Base-by-base conservation (phyloP, 345 rosid genomes). In the Populus ilicifolia region DNA sequence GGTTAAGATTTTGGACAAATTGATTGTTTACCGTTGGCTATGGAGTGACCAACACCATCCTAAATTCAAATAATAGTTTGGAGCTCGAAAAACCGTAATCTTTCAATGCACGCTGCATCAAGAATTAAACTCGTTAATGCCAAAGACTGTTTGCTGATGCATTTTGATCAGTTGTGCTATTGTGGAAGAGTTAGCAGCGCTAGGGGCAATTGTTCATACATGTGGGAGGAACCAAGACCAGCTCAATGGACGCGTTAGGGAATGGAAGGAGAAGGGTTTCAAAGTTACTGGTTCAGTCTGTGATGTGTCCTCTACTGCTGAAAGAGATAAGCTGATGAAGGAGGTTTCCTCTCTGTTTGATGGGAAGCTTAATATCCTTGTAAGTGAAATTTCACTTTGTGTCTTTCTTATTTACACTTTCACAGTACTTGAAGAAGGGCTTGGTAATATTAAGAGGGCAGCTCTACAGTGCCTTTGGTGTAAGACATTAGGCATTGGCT, bases 291-390 rank as follows among this genome's bases (percentile, higher is more conserved):
- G 70, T 29, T 30, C 70, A 16, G 27, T 21, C 7, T 67, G 70
- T 67, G 70, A 35, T 67, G 21, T 67, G 2, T 67, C 44, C n/a
- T 67, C 70, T 18, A 8, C 10, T 7, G 70, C 44, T 67, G 70
- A 67, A 35, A 30, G 70, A 33, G 70, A 67, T 44, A 67, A 33
- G 39, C 44, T 67, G 41, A 36, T 67, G 39, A 20, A 20, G 39
- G 70, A 67, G n/a, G 44, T 67, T 67, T 67, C 70, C 11, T 35
- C 70, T 67, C 20, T 67, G n/a, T 67, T 67, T 67, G 23, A 17
- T 8, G 70, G 70, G 13, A 67, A 67, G 18, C 70, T 67, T 35
- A 18, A 67, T 43, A 67, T 67, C 70, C 70, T 67, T 67, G 70
- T 67, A 67, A 35, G 70, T 10, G 11, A 20, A 9, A 27, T 27